Evolutionary conservation across 148 eudicot genomes (phyloP).

Genomic region (Chenopodium berlandieri): DNA sequence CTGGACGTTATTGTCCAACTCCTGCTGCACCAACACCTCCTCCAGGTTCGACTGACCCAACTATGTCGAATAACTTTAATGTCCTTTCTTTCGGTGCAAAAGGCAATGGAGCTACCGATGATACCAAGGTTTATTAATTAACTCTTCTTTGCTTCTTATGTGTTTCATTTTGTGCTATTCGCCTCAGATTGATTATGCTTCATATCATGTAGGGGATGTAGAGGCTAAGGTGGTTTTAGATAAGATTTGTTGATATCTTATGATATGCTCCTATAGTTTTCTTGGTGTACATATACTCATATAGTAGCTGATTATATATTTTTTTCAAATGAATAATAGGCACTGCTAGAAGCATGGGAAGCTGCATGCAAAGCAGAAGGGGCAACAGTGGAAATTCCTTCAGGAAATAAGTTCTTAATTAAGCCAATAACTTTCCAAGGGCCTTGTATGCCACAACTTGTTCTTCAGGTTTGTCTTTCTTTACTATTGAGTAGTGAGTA

Average conservation of each 20-base stretch:
- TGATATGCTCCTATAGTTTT: too few relatives aligned
- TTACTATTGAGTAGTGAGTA: background rate
- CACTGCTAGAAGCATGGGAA: slow-evolving; percentile 75
- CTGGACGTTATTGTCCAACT: slow-evolving; percentile 14
- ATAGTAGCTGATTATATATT: background rate
- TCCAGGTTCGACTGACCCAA: slow-evolving; percentile 21
- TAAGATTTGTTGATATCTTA: too few relatives aligned
- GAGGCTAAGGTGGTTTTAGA: background rate
- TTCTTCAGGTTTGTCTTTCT: slow-evolving; percentile 46
- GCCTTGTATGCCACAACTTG: slow-evolving; percentile 71
- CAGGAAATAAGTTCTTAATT: slow-evolving; percentile 49
- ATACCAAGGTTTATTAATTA: slow-evolving; percentile 52
- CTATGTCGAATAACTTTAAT: slow-evolving; percentile 32
- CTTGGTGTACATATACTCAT: background rate
- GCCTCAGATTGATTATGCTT: background rate
- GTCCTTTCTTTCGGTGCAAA: slow-evolving; percentile 63
- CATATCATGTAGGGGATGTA: background rate
- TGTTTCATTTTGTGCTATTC: too few relatives aligned
- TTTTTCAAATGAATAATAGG: slow-evolving; percentile 31
- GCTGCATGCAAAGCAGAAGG: slow-evolving; percentile 57
- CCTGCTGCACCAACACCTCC: slow-evolving; percentile 23
- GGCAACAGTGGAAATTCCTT: slow-evolving; percentile 53
- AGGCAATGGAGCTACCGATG: slow-evolving; percentile 72
- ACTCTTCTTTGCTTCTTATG: too few relatives aligned
- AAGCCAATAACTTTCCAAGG: slow-evolving; percentile 73